These are phyloP conservation scores for Corniculantispora saksenae DNA, from an alignment of 2,329 filamentous ascomycete species.

Conservation along the genomic window DNA sequence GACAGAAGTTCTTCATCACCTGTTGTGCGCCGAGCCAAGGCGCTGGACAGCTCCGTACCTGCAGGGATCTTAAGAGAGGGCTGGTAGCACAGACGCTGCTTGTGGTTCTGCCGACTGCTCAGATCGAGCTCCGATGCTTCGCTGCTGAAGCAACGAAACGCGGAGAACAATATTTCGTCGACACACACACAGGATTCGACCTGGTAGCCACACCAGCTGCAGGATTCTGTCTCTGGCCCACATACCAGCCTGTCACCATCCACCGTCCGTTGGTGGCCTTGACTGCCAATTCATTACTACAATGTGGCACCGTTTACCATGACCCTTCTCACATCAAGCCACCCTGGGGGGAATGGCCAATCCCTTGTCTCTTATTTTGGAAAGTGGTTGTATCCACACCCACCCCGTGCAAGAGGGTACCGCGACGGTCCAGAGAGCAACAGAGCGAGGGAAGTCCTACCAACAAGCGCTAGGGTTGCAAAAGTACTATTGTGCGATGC, in stretches of 20 bases:
- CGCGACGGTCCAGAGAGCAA: not conserved
- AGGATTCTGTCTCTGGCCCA: not conserved
- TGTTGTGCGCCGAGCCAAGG: constrained; percentile 1
- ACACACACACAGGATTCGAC: not conserved
- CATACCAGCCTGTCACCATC: constrained; percentile 4
- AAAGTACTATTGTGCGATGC: not conserved
- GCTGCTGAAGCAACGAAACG: not conserved
- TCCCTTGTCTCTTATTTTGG: not conserved
- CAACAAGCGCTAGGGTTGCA: not conserved
- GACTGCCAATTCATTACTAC: not conserved
- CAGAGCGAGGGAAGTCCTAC: not conserved
- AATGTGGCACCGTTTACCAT: constrained; percentile 6
- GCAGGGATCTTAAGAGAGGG: constrained; percentile 3
- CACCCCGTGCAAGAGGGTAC: not conserved
- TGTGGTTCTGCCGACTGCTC: not conserved
- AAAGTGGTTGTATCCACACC: not conserved
- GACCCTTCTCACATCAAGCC: not conserved
- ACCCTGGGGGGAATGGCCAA: not conserved
- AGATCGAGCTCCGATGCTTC: constrained; percentile 15
- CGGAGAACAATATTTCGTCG: not conserved
- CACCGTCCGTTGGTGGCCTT: not conserved
- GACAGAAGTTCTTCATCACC: not conserved
- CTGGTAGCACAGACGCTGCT: constrained; percentile 1
- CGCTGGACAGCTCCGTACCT: constrained; percentile 5
- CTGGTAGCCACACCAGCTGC: not conserved